Base-by-base conservation (phyloP, 495 filamentous ascomycete species). In the Zalerion maritima region DNA sequence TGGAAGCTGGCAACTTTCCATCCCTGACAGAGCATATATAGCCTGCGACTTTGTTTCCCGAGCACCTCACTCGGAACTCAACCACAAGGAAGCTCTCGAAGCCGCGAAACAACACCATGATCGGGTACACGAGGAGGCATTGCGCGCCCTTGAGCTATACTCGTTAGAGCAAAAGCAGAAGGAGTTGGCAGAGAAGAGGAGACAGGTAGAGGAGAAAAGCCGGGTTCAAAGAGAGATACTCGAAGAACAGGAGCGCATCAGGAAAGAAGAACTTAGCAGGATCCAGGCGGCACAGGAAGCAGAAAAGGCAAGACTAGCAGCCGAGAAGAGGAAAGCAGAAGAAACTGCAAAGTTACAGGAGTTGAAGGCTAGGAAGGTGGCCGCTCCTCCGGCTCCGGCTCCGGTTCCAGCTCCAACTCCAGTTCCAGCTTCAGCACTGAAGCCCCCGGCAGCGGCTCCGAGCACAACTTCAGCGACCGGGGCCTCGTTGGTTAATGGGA, bases 101-200 rank as follows among this genome's bases (percentile, higher is more conserved):
- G 55, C 64, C 23, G 78, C 72, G 1, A 67, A 64, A 9, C 62
- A 54, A 13, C 62, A 69, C 34, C 78, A 84, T 41, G 66, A 76
- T 1, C 62, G 65, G 9, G 58, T 85, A 10, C 60, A 74, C 10
- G 60, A 71, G 32, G 62, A 67, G 15, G 81, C 81, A 25, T 57
- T 54, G 38, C 58, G 40, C 33, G 65, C 46, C 5, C 58, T 33
- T 43, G 57, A 50, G 34, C 55, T 46, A 34, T 58, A 60, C 47
- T 55, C 47, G 32, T 47, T 47, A 38, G 51, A 60, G 21, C 54
- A 67, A 35, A 56, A 68, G 30, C 46, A 45, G 14, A 52, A 53
- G 26, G 51, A 49, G n/a, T 40, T 69, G 19, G 46, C 53, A 24
- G 60, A 68, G 26, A 59, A 66, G 27, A 50, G 60, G 18, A 50